Conservation (phyloP, 495 filamentous ascomycete genomes). For the Cercophora sp. region DNA sequence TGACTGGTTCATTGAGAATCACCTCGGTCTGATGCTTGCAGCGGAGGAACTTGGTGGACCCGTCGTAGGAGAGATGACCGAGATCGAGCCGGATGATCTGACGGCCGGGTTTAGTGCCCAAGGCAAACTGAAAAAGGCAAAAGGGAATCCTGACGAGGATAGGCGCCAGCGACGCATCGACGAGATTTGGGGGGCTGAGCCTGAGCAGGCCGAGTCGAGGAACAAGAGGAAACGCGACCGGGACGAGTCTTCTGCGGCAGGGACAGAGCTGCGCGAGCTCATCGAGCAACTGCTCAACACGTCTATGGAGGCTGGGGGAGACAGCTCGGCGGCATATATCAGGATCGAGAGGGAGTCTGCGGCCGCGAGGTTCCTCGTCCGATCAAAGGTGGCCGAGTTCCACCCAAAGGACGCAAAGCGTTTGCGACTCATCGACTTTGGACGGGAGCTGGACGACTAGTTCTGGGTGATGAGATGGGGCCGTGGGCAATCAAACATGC, state of each 20-base stretch:
- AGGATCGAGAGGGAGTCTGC: constrained; percentile 71
- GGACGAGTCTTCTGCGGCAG: constrained; percentile 63
- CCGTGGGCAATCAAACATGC: not conserved
- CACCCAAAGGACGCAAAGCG: constrained; percentile 76
- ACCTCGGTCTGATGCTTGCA: constrained; percentile 75
- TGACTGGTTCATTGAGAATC: constrained; percentile 66
- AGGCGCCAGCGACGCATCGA: constrained; percentile 68
- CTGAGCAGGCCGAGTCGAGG: constrained; percentile 25
- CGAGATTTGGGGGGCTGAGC: constrained; percentile 58
- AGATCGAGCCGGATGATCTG: constrained; percentile 53
- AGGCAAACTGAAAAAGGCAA: constrained; percentile 64
- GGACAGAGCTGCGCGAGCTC: constrained; percentile 61
- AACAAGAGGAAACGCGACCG: constrained; percentile 28
- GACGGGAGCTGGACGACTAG: constrained; percentile 67
- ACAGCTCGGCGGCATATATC: constrained; percentile 60
- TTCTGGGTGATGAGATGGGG: too few species aligned
- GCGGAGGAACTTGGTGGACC: constrained; percentile 85
- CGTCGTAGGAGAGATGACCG: constrained; percentile 69
- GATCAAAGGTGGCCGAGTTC: constrained; percentile 80
- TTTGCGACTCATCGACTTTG: constrained; percentile 80
- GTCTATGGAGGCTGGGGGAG: constrained; percentile 57
- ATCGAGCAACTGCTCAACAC: constrained; percentile 58
- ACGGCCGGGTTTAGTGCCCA: constrained; percentile 68
- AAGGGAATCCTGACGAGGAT: constrained; percentile 39
- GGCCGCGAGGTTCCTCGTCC: constrained; percentile 74